Evolutionary conservation across 345 rosid species (phyloP).

Genomic region (Trapa incisa): DNA sequence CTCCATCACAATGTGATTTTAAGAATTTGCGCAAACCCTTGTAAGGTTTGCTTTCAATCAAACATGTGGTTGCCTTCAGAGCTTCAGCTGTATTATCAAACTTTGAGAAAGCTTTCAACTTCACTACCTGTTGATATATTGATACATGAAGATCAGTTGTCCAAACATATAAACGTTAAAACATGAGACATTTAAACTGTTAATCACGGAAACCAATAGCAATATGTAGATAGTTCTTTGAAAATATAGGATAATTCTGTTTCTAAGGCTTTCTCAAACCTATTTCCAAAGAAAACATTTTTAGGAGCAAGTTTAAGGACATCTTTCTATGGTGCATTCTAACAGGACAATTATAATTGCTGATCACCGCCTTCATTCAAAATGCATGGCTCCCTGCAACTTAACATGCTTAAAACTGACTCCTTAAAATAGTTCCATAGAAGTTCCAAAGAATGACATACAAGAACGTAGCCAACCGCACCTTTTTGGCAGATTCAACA

Average conservation of each 20-base stretch:
- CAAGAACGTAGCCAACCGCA: slow-evolving; percentile 1
- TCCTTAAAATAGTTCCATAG: not conserved
- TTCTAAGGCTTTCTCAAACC: too few relatives aligned
- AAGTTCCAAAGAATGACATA: not conserved
- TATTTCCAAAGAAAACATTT: too few relatives aligned
- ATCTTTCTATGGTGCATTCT: too few relatives aligned
- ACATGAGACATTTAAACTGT: not conserved
- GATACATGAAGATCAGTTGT: not conserved
- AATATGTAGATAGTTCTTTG: not conserved
- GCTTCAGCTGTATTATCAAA: slow-evolving; percentile 88
- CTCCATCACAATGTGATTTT: slow-evolving; percentile 55
- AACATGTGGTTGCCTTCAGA: slow-evolving; percentile 56
- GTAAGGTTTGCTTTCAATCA: slow-evolving; percentile 61
- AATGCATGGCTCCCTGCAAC: not conserved
- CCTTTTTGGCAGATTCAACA: slow-evolving; percentile 54
- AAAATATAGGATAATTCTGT: not conserved
- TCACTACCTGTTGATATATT: slow-evolving; percentile 36
- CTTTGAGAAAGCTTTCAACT: slow-evolving; percentile 76
- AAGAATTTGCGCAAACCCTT: slow-evolving; percentile 75
- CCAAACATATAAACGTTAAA: not conserved
- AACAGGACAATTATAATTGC: not conserved
- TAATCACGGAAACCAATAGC: not conserved
- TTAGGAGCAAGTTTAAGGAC: too few relatives aligned
- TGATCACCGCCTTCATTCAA: not conserved
- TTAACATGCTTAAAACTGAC: not conserved